Evolutionary conservation across 192 early-diverging fungal species (phyloP).

Genomic region (Haplosporangium gracile): DNA sequence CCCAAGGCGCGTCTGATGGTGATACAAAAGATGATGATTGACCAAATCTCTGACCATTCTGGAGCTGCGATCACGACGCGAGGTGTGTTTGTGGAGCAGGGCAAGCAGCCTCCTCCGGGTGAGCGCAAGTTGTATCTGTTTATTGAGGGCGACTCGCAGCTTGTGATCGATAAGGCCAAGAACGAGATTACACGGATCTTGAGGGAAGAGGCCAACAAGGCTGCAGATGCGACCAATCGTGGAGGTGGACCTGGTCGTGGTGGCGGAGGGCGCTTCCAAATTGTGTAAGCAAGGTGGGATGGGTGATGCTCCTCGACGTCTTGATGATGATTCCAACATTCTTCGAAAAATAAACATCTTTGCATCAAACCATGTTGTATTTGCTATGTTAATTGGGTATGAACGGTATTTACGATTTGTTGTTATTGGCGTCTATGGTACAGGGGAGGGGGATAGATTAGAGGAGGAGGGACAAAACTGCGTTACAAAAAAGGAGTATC

Average conservation of each 20-base stretch:
- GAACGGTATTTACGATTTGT: too few relatives aligned
- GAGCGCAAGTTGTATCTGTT: constrained; percentile 96
- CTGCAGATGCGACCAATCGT: constrained; percentile 77
- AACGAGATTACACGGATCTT: constrained; percentile 94
- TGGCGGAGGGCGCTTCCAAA: constrained; percentile 28
- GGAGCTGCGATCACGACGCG: constrained; percentile 97
- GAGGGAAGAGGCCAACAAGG: constrained; percentile 84
- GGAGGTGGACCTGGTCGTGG: constrained; percentile 37
- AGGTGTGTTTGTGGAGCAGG: constrained; percentile 89
- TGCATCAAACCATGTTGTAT: too few relatives aligned
- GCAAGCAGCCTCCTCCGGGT: constrained; percentile 79
- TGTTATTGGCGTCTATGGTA: too few relatives aligned
- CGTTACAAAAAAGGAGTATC: neutral
- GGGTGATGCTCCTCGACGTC: neutral
- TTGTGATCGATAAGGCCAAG: constrained; percentile 91
- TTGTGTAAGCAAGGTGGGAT: neutral
- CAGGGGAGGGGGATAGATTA: neutral
- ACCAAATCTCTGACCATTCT: constrained; percentile 91
- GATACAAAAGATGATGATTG: constrained; percentile 91
- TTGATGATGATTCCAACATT: neutral
- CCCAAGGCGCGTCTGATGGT: constrained; percentile 96
- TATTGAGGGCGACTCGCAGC: constrained; percentile 93
- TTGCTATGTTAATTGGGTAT: too few relatives aligned
- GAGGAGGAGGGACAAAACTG: neutral
- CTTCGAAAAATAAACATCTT: neutral